Evolutionary conservation across 805 yeast genomes (phyloP).

Genomic region (Suhomyces prunicola): DNA sequence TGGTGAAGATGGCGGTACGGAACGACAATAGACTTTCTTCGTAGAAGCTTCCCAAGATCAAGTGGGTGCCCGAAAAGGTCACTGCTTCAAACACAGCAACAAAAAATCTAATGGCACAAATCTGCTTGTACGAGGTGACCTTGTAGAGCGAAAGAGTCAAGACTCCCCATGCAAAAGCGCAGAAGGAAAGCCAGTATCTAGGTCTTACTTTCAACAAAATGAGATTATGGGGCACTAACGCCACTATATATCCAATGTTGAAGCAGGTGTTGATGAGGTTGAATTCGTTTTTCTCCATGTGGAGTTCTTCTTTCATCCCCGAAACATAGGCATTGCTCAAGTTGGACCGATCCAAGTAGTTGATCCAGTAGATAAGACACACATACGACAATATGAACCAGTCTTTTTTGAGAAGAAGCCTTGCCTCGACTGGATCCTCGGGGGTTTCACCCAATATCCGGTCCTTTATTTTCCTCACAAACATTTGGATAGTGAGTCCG

Average conservation of each 20-base stretch:
- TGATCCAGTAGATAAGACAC: slow-evolving; percentile 44
- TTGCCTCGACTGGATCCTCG: slow-evolving; percentile 26
- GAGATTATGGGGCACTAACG: slow-evolving; percentile 60
- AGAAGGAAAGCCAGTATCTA: slow-evolving; percentile 51
- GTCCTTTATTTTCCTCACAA: slow-evolving; percentile 3
- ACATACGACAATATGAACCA: slow-evolving; percentile 41
- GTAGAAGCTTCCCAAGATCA: slow-evolving; percentile 52
- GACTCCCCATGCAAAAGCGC: slow-evolving; percentile 56
- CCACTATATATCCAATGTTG: slow-evolving; percentile 59
- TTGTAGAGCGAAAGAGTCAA: slow-evolving; percentile 51
- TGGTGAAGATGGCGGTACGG: slow-evolving; percentile 49
- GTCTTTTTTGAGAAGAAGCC: slow-evolving; percentile 34
- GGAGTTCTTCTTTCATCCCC: slow-evolving; percentile 60
- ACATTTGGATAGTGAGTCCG: neutral
- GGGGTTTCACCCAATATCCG: slow-evolving; percentile 31
- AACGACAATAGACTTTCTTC: slow-evolving; percentile 34
- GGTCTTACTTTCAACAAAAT: slow-evolving; percentile 53
- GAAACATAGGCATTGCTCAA: slow-evolving; percentile 60
- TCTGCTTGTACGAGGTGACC: slow-evolving; percentile 44
- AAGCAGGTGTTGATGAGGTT: slow-evolving; percentile 54
- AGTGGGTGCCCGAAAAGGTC: slow-evolving; percentile 54
- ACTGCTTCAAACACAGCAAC: slow-evolving; percentile 60
- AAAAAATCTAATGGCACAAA: slow-evolving; percentile 58
- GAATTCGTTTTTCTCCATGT: slow-evolving; percentile 46
- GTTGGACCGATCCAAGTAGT: slow-evolving; percentile 58